These are phyloP conservation scores for Phytopythium sindhum DNA, from an alignment of 352 stramenopile species.

Conservation along the genomic window DNA sequence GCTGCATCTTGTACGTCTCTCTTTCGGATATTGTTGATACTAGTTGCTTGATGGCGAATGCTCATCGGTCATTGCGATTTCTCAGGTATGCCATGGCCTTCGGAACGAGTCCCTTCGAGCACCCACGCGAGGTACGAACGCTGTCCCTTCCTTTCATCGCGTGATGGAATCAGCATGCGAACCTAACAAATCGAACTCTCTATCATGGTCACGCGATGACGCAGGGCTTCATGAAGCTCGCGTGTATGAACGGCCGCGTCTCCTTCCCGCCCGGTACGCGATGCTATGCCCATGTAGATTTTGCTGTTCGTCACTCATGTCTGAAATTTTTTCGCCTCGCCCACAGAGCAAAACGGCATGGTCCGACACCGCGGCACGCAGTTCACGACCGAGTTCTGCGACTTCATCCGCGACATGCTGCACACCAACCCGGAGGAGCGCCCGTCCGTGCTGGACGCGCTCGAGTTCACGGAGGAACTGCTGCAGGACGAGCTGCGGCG, in stretches of 20 bases:
- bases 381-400: constrained; percentile 80
- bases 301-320: constrained; percentile 1
- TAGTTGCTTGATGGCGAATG: constrained; percentile 1
- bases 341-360: constrained; percentile 56
- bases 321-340: not conserved
- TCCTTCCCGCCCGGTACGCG: constrained; percentile 60
- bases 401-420: constrained; percentile 87
- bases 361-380: constrained; percentile 60
- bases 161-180: not conserved
- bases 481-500: constrained; percentile 61
- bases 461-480: constrained; percentile 82
- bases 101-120: constrained; percentile 75
- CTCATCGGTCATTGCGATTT: not conserved
- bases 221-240: constrained; percentile 83
- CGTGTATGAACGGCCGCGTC: constrained; percentile 74
- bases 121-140: constrained; percentile 51
- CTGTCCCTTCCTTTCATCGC: not conserved
- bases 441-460: constrained; percentile 68
- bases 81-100: constrained; percentile 83
- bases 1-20: constrained; percentile 67
- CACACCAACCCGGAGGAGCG: constrained; percentile 79
- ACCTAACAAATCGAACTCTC: not conserved
- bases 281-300: not conserved
- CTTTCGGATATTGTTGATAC: not conserved
- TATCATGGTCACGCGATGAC: constrained; percentile 6